Conservation (phyloP, 1,284 basidiomycete genomes). For the Puccinia novopanici region DNA sequence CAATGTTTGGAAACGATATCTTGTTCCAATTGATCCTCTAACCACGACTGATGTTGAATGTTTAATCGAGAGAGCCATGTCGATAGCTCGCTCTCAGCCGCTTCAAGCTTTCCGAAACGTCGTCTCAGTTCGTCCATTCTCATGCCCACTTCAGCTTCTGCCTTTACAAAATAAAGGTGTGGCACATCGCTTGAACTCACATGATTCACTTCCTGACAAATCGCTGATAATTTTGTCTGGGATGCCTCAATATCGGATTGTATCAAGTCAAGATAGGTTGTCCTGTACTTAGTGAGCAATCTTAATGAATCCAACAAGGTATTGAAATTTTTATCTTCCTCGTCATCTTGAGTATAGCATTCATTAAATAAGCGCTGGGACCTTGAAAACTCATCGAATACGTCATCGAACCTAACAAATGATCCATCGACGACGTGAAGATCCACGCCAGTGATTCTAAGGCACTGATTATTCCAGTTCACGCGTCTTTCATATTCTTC, state of each 20-base stretch:
- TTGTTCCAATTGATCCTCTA: conserved; percentile 4
- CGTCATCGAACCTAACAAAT: conserved; percentile 24
- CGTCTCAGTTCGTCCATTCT: not conserved
- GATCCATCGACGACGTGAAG: conserved; percentile 4
- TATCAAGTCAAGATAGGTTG: conserved; percentile 5
- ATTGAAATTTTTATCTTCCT: not conserved
- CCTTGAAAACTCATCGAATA: not conserved
- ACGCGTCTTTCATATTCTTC: conserved; percentile 19
- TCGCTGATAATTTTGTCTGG: conserved; percentile 6
- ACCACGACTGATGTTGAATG: not conserved
- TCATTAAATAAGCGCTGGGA: conserved; percentile 1
- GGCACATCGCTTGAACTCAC: conserved; percentile 8
- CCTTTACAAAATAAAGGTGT: conserved; percentile 9
- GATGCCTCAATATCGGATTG: not conserved
- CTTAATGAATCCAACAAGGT: conserved; percentile 18
- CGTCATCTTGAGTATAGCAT: not conserved
- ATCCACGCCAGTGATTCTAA: not conserved
- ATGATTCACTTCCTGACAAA: conserved; percentile 4
- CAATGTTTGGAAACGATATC: conserved; percentile 11
- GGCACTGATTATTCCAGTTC: conserved; percentile 27
- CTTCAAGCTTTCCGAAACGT: conserved; percentile 13
- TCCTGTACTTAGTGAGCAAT: not conserved
- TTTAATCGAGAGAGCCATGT: not conserved
- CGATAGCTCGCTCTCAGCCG: conserved; percentile 21
- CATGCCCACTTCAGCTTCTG: not conserved